Conservation (phyloP, 345 rosid species). For the Hevea brasiliensis region DNA sequence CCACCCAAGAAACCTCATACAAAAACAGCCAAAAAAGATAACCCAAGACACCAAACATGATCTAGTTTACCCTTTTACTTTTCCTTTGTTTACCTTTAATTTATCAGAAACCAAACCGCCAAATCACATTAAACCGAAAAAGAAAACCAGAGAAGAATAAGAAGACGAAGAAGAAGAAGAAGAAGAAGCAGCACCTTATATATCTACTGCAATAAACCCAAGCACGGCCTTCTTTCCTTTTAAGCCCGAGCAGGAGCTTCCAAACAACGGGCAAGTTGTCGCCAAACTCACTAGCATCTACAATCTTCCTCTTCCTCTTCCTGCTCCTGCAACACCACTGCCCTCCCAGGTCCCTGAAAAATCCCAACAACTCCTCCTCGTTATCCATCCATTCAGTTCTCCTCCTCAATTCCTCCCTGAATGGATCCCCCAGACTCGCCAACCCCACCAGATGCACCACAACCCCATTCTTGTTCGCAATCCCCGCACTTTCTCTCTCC, state of each 20-base stretch:
- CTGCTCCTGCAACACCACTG: constrained; percentile 82
- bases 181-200: constrained; percentile 43
- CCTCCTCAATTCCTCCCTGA: constrained; percentile 49
- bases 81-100: neutral
- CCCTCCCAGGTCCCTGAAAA: constrained; percentile 59
- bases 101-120: neutral
- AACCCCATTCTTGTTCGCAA: constrained; percentile 49
- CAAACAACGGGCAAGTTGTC: constrained; percentile 60
- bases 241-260: constrained; percentile 72
- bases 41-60: neutral
- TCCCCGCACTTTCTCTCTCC: constrained; percentile 32
- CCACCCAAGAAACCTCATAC: neutral
- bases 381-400: constrained; percentile 54
- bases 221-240: constrained; percentile 67
- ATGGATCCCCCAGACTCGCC: constrained; percentile 52
- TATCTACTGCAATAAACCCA: constrained; percentile 70
- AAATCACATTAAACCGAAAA: neutral
- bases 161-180: neutral
- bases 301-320: constrained; percentile 78
- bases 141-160: neutral
- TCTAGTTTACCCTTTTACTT: neutral
- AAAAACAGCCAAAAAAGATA: too few relatives aligned
- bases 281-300: constrained; percentile 62
- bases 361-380: constrained; percentile 61
- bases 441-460: constrained; percentile 45